Evolutionary conservation across 1,139 yeast species (phyloP).

Genomic region (Saccharomyces hybrid): DNA sequence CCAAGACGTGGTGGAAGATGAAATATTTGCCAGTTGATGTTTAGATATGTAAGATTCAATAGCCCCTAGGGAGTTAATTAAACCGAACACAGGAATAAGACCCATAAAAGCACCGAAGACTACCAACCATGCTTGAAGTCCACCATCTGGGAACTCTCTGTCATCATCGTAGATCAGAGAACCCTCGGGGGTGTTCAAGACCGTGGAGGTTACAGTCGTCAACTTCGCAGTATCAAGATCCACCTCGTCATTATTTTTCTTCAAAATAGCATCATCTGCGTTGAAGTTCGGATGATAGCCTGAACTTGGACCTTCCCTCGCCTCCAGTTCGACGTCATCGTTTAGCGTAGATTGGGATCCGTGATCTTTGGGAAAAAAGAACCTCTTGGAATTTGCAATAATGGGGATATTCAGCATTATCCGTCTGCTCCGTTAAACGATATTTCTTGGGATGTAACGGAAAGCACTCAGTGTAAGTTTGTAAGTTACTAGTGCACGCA

Average conservation of each 20-base stretch:
- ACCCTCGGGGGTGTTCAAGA: conserved; percentile 6
- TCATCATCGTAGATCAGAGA: conserved; percentile 12
- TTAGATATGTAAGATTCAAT: conserved; percentile 56
- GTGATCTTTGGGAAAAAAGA: neutral
- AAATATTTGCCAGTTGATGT: conserved; percentile 45
- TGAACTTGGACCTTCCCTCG: conserved; percentile 8
- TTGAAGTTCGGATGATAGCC: conserved; percentile 11
- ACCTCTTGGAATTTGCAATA: neutral
- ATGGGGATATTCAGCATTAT: neutral
- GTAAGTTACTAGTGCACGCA: no score
- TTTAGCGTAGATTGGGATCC: neutral
- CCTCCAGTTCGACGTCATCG: conserved; percentile 3
- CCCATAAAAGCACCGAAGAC: conserved; percentile 63
- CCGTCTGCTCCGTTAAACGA: neutral
- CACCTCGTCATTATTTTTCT: conserved; percentile 7
- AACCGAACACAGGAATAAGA: conserved; percentile 54
- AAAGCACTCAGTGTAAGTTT: no score
- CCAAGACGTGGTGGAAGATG: conserved; percentile 57
- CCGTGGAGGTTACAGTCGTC: conserved; percentile 3
- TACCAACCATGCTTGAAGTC: conserved; percentile 39
- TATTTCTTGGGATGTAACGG: neutral
- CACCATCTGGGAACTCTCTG: conserved; percentile 29
- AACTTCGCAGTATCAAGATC: conserved; percentile 3
- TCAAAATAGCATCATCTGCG: conserved; percentile 5
- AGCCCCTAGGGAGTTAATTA: conserved; percentile 63